Conservation (phyloP, 441 rosid genomes). For the Croton laevigatus region DNA sequence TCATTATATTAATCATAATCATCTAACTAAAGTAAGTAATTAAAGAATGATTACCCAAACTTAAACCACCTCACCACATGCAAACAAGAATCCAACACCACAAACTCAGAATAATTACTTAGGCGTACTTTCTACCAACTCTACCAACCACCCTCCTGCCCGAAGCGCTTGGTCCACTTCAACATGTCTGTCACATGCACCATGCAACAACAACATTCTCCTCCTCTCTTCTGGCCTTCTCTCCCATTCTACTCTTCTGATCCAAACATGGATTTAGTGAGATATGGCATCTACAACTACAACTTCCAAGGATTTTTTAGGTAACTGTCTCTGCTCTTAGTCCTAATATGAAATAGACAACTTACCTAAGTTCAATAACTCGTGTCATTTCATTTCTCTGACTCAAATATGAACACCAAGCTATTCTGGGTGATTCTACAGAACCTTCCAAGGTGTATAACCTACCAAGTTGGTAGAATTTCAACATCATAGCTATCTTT, state of each 20-base stretch:
- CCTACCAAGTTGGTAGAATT: background rate
- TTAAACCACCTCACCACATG: constrained; percentile 39
- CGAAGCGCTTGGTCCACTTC: background rate
- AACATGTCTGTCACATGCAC: background rate
- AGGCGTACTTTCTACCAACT: background rate
- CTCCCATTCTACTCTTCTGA: background rate
- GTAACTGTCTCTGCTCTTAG: no score
- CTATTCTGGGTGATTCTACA: no score
- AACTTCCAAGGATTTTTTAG: no score
- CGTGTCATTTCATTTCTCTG: no score
- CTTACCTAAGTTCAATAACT: no score
- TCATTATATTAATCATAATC: background rate
- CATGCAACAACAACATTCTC: background rate
- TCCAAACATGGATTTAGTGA: no score
- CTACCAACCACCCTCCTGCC: background rate
- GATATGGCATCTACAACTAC: no score
- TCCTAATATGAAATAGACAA: no score
- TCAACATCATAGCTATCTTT: background rate
- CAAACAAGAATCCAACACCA: background rate
- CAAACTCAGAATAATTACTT: background rate
- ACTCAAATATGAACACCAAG: no score
- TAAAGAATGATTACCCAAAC: background rate
- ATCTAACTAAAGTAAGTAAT: background rate
- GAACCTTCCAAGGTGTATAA: no score
- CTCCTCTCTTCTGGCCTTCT: no score